A percentile compares a stretch with the other conserved stretches of the same genome.
Conservation (phyloP, 2,329 filamentous ascomycete species). For the Phialemonium atrogriseum region DNA sequence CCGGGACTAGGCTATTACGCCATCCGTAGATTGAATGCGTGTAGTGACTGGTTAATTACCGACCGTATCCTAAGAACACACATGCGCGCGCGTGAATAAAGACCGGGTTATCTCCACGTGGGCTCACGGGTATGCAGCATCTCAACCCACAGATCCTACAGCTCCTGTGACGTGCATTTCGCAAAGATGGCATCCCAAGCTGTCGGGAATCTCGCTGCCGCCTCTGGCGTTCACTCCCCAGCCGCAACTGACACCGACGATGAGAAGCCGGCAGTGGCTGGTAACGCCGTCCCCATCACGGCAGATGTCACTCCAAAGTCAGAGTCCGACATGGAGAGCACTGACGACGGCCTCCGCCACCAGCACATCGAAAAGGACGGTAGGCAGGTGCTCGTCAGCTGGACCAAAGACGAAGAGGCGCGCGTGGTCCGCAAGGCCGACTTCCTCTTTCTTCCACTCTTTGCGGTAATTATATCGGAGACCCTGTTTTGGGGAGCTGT, state of each 20-base stretch:
- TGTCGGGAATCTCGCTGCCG: background rate
- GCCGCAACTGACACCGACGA: too few relatives aligned
- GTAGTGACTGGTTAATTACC: too few relatives aligned
- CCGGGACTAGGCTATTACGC: too few relatives aligned
- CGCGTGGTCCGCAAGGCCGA: constrained; percentile 13
- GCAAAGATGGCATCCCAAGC: constrained; percentile 1
- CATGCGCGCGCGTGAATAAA: too few relatives aligned
- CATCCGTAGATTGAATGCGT: too few relatives aligned
- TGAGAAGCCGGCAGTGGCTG: background rate
- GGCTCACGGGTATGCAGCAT: too few relatives aligned
- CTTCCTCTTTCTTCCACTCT: constrained; percentile 13
- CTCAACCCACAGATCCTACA: too few relatives aligned
- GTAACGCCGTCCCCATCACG: background rate
- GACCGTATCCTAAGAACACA: too few relatives aligned
- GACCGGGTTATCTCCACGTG: too few relatives aligned
- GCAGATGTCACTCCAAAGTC: background rate
- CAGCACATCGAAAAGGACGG: constrained; percentile 11
- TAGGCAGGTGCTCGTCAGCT: constrained; percentile 10
- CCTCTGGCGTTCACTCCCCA: too few relatives aligned
- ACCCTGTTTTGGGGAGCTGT: too few relatives aligned
- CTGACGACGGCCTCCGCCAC: constrained; percentile 1
- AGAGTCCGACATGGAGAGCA: constrained; percentile 1
- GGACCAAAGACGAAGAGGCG: constrained; percentile 13
- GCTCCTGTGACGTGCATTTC: too few relatives aligned
- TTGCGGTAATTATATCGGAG: constrained; percentile 8